Evolutionary conservation across 352 stramenopile genomes (phyloP).

Genomic region (Globisporangium alternatum): DNA sequence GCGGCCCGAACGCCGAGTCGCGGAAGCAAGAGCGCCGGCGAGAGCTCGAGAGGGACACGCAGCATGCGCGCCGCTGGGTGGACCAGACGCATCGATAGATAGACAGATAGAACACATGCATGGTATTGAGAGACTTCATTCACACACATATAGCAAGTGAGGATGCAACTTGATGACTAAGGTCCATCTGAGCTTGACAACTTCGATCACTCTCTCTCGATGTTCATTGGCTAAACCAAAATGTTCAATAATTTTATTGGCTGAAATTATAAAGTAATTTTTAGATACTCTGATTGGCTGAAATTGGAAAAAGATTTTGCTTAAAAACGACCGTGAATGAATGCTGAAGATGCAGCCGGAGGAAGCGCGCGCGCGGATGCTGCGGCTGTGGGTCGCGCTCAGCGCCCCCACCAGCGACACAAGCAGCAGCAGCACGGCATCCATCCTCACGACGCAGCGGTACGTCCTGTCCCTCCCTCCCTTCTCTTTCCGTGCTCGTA

Average conservation of each 20-base stretch:
- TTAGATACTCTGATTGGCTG: not conserved
- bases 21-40: conserved; percentile 34
- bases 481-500: not conserved
- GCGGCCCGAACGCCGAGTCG: conserved; percentile 31
- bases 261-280: not conserved
- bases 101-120: conserved; percentile 6
- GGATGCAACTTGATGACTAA: not conserved
- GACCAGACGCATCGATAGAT: not conserved
- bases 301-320: not conserved
- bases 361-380: conserved; percentile 47
- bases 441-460: conserved; percentile 54
- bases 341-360: conserved; percentile 30
- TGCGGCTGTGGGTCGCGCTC: conserved; percentile 49
- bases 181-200: not conserved
- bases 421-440: conserved; percentile 18
- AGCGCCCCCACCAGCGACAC: not conserved
- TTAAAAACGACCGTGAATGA: not conserved
- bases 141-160: not conserved
- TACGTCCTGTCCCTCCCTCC: conserved; percentile 14
- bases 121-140: not conserved
- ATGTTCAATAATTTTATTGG: not conserved
- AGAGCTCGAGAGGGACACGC: conserved; percentile 45
- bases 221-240: too few species aligned
- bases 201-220: too few species aligned
- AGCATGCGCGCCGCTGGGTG: conserved; percentile 23